Conservation (phyloP, 2,329 filamentous ascomycete genomes). For the Colletotrichum lindemuthianum region DNA sequence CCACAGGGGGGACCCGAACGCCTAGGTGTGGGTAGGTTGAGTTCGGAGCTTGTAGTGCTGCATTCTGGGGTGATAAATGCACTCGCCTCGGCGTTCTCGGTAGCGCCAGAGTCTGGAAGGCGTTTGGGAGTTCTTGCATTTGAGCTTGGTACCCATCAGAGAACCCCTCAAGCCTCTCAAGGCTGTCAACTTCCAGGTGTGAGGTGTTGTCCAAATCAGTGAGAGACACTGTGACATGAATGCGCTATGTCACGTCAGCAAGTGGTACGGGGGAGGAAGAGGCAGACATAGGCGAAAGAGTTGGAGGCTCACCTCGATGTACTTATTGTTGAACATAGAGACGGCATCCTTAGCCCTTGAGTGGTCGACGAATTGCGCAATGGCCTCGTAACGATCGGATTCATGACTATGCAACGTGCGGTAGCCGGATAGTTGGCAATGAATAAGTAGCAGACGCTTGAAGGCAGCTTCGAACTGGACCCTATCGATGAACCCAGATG, state of each 20-base stretch:
- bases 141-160: background rate
- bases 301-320: slow-evolving; percentile 23
- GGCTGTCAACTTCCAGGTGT: too few relatives aligned
- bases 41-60: background rate
- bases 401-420: slow-evolving; percentile 12
- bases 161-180: too few relatives aligned
- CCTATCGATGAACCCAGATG: slow-evolving; percentile 8
- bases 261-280: too few relatives aligned
- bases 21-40: slow-evolving; percentile 26
- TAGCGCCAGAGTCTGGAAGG: slow-evolving; percentile 26
- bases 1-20: slow-evolving; percentile 40
- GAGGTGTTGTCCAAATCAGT: too few relatives aligned
- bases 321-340: slow-evolving; percentile 16
- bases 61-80: slow-evolving; percentile 7
- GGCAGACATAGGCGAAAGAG: too few relatives aligned
- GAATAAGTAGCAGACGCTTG: slow-evolving; percentile 24
- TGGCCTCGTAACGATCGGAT: slow-evolving; percentile 12
- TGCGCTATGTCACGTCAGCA: too few relatives aligned
- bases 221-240: too few relatives aligned
- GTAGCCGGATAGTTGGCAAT: slow-evolving; percentile 23
- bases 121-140: slow-evolving; percentile 20
- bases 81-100: slow-evolving; percentile 5
- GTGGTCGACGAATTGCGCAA: slow-evolving; percentile 22
- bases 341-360: slow-evolving; percentile 14
- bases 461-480: slow-evolving; percentile 13